Percentiles rank a stretch among this genome's conserved stretches.
phyloP scores from a whole-genome alignment of 495 filamentous ascomycete genomes.

The Penicillium paradoxum region DNA sequence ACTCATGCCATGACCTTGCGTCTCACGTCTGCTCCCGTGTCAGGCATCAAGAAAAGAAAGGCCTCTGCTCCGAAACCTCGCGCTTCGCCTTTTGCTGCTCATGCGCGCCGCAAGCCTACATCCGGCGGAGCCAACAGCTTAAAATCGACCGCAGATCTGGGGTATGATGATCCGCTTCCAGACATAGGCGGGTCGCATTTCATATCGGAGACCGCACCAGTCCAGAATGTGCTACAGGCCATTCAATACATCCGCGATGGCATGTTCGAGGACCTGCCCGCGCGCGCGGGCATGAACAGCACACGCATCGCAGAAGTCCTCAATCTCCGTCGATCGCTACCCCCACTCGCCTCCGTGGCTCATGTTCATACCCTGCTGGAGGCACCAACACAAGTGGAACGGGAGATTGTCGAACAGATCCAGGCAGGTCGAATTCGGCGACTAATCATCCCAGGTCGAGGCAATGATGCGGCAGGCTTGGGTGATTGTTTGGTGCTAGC shows the following conservation, averaged over 20 bases:
- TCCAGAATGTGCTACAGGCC: constrained; percentile 60
- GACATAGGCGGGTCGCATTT: constrained; percentile 36
- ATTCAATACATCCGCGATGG: constrained; percentile 54
- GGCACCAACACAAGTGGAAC: constrained; percentile 65
- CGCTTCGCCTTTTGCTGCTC: constrained; percentile 47
- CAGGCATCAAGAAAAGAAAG: constrained; percentile 42
- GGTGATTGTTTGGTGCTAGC: constrained; percentile 67
- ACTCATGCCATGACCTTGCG: constrained; percentile 39
- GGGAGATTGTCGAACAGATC: constrained; percentile 63
- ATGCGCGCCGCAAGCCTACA: constrained; percentile 55
- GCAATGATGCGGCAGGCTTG: constrained; percentile 51
- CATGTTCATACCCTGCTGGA: constrained; percentile 65
- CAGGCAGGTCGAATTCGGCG: constrained; percentile 57
- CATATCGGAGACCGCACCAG: constrained; percentile 44
- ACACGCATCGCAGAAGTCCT: constrained; percentile 65
- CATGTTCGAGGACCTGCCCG: constrained; percentile 69
- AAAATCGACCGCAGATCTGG: constrained; percentile 38
- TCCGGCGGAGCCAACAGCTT: constrained; percentile 28
- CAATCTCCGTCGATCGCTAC: constrained; percentile 60
- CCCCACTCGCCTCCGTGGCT: constrained; percentile 63
- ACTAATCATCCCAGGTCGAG: constrained; percentile 62
- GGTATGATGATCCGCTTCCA: constrained; percentile 41
- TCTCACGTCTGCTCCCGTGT: constrained; percentile 42
- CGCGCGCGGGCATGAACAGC: constrained; percentile 67
- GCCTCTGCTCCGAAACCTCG: constrained; percentile 20